Evolutionary conservation across 1,284 basidiomycete genomes (phyloP).

Genomic region (Macrocystidia cucumis): DNA sequence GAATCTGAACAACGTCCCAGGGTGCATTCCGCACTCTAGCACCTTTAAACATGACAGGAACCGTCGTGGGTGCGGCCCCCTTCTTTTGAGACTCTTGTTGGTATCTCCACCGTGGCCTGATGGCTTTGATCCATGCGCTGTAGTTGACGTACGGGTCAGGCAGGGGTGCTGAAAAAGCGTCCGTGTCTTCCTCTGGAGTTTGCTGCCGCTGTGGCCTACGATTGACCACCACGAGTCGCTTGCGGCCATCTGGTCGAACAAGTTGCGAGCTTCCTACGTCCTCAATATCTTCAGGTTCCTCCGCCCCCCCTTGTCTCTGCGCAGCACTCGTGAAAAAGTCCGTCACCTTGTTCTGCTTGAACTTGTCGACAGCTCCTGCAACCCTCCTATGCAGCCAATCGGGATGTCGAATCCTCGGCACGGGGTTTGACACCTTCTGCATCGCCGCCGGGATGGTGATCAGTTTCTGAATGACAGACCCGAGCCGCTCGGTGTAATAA

Average conservation of each 20-base stretch:
- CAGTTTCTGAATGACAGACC: constrained; percentile 97
- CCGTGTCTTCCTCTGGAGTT: constrained; percentile 33
- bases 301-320: constrained; percentile 22
- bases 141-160: constrained; percentile 68
- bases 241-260: constrained; percentile 20
- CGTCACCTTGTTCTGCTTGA: constrained; percentile 96
- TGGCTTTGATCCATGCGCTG: constrained; percentile 72
- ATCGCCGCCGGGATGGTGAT: constrained; percentile 99
- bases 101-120: constrained; percentile 78
- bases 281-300: constrained; percentile 52
- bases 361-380: constrained; percentile 87
- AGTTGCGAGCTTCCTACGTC: constrained; percentile 38
- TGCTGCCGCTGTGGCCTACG: constrained; percentile 34
- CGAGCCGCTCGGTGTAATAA: constrained; percentile 97
- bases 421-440: constrained; percentile 96
- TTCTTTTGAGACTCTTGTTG: constrained; percentile 42
- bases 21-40: constrained; percentile 61
- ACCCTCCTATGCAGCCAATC: constrained; percentile 96
- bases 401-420: constrained; percentile 92
- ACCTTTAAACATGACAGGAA: constrained; percentile 79
- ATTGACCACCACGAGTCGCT: constrained; percentile 49
- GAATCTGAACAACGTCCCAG: constrained; percentile 95
- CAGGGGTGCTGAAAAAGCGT: constrained; percentile 21
- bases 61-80: constrained; percentile 28
- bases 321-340: constrained; percentile 79